Conservation (phyloP, 202 grass and related monocot genomes). For the Hordeum pubiflorum region DNA sequence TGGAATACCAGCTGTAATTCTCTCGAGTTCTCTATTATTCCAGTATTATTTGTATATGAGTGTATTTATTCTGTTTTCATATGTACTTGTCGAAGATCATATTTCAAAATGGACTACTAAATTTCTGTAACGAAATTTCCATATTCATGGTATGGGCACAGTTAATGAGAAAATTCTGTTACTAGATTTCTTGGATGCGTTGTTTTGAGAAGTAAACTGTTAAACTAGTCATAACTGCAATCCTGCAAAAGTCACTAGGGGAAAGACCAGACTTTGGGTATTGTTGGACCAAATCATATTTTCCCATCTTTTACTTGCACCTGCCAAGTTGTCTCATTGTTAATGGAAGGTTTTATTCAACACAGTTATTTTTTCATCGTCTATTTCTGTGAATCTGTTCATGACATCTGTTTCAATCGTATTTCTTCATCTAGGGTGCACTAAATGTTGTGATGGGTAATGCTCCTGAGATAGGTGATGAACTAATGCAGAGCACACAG, state of each 20-base stretch:
- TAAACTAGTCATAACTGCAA: background rate
- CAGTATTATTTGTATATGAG: background rate
- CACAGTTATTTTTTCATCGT: background rate
- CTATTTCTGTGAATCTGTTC: background rate
- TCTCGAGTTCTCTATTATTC: constrained; percentile 3
- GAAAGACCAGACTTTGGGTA: background rate
- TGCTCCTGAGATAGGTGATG: constrained; percentile 81
- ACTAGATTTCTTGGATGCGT: background rate
- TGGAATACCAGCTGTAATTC: constrained; percentile 83
- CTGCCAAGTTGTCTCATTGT: background rate
- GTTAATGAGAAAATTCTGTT: background rate
- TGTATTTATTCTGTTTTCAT: background rate
- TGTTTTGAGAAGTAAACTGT: background rate
- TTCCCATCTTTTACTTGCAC: constrained; percentile 1
- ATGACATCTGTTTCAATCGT: constrained; percentile 9
- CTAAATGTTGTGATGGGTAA: constrained; percentile 93
- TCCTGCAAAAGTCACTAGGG: background rate
- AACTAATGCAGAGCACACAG: constrained; percentile 72
- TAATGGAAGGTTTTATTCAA: constrained; percentile 8
- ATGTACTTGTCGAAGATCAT: background rate
- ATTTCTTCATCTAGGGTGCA: constrained; percentile 57
- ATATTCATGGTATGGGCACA: background rate
- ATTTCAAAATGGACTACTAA: background rate
- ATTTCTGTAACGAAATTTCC: background rate
- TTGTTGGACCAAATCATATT: background rate